A percentile compares a stretch with the other conserved stretches of the same genome.
Evolutionary conservation across 768 basidiomycete genomes (phyloP).

Genomic region (Floccularia luteovirens): DNA sequence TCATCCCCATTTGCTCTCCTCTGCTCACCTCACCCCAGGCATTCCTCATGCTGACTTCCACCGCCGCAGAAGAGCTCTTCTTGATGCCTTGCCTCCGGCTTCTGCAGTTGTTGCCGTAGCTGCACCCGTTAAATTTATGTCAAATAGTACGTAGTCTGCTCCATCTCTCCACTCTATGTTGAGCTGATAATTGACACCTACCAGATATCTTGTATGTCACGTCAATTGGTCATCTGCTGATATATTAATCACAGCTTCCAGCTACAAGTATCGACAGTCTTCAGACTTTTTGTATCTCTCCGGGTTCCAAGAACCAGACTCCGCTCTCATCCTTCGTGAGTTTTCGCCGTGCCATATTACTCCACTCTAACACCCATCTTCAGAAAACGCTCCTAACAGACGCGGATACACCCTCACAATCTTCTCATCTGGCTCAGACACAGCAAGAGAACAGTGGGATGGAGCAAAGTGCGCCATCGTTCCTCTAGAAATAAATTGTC

Average conservation of each 20-base stretch:
- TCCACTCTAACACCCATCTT: conserved; percentile 1
- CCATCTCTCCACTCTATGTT: conserved; percentile 5
- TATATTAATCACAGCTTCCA: conserved; percentile 21
- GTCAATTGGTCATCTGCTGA: neutral
- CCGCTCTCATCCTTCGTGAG: conserved; percentile 79
- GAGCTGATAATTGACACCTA: no score
- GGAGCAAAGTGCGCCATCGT: conserved; percentile 53
- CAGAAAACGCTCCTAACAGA: conserved; percentile 61
- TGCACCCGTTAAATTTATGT: conserved; percentile 82
- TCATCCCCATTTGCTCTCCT: conserved; percentile 75
- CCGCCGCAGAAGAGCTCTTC: conserved; percentile 53
- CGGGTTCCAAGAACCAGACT: conserved; percentile 90
- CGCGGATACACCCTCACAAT: conserved; percentile 80
- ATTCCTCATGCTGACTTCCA: conserved; percentile 78
- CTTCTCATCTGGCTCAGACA: conserved; percentile 72
- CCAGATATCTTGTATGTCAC: conserved; percentile 69
- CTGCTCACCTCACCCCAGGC: conserved; percentile 70
- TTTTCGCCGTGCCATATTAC: neutral
- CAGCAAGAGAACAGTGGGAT: conserved; percentile 84
- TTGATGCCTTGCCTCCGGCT: conserved; percentile 67
- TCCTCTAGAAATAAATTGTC: neutral
- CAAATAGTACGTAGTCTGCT: conserved; percentile 47
- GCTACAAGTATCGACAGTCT: conserved; percentile 92
- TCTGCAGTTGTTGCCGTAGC: conserved; percentile 73
- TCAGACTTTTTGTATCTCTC: conserved; percentile 96